A percentile compares a stretch with the other conserved stretches of the same genome.
Evolutionary conservation across 768 basidiomycete species (phyloP).

Genomic region (Asterophora parasitica): DNA sequence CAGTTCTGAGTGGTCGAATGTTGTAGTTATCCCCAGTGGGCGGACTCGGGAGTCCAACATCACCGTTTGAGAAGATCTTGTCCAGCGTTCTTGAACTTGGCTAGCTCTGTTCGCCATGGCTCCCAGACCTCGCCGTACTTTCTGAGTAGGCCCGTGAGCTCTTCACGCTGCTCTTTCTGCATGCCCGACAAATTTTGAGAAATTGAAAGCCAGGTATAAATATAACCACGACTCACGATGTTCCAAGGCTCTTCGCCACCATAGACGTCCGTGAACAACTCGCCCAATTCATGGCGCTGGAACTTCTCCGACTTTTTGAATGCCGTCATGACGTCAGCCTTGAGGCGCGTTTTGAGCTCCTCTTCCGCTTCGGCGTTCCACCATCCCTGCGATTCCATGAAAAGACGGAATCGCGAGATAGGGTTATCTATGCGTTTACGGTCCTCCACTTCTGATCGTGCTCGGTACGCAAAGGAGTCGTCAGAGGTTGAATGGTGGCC

Average conservation of each 20-base stretch:
- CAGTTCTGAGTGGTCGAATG: not conserved
- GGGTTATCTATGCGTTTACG: conserved; percentile 90
- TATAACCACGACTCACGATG: conserved; percentile 48
- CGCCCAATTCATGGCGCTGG: conserved; percentile 64
- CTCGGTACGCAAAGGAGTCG: conserved; percentile 91
- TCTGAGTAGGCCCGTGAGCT: conserved; percentile 63
- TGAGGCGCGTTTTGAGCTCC: conserved; percentile 60
- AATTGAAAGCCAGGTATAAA: not conserved
- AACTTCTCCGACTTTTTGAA: conserved; percentile 75
- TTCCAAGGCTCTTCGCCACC: conserved; percentile 83
- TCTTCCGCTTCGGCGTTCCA: conserved; percentile 78
- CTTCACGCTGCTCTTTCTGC: conserved; percentile 81
- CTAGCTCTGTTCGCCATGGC: conserved; percentile 78
- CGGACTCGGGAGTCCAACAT: not conserved
- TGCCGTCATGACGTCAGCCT: conserved; percentile 68
- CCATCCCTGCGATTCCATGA: conserved; percentile 80
- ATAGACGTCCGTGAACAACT: conserved; percentile 86
- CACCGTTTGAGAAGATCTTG: conserved; percentile 41
- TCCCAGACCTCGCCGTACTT: conserved; percentile 89
- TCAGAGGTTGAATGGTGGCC: conserved; percentile 97
- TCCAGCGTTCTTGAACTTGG: conserved; percentile 70
- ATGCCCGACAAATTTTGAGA: not conserved
- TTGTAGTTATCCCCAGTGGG: not conserved
- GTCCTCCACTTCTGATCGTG: conserved; percentile 87
- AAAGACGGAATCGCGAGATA: conserved; percentile 77